Evolutionary conservation across 768 basidiomycete genomes (phyloP).

Genomic region (Kwoniella dendrophila): DNA sequence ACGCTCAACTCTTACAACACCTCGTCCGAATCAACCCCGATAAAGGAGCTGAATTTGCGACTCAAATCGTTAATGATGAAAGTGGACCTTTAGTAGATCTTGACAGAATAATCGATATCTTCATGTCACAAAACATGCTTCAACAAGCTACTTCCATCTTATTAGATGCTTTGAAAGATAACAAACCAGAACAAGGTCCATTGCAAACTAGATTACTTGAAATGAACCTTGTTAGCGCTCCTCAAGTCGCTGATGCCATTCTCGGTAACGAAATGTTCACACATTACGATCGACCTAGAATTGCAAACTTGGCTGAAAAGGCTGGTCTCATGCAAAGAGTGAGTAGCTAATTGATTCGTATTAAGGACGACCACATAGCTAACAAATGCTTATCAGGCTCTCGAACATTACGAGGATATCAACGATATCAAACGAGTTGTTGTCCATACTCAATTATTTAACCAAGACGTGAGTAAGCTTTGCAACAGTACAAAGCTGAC

Average conservation of each 20-base stretch:
- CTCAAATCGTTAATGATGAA: slow-evolving; percentile 90
- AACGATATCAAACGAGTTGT: slow-evolving; percentile 98
- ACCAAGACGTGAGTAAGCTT: slow-evolving; percentile 69
- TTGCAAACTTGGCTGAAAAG: slow-evolving; percentile 98
- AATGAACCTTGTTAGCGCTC: slow-evolving; percentile 96
- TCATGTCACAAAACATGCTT: slow-evolving; percentile 99
- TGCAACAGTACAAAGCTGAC: background rate
- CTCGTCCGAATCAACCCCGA: slow-evolving; percentile 95
- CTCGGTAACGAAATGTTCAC: slow-evolving; percentile 98
- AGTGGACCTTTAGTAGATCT: slow-evolving; percentile 87
- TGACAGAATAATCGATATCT: slow-evolving; percentile 96
- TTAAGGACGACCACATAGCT: background rate
- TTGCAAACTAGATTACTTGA: slow-evolving; percentile 94
- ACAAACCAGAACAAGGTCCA: slow-evolving; percentile 93
- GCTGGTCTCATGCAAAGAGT: slow-evolving; percentile 93
- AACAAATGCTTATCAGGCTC: slow-evolving; percentile 67
- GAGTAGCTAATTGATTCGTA: slow-evolving; percentile 45
- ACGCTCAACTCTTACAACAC: slow-evolving; percentile 87
- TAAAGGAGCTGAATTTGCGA: slow-evolving; percentile 97
- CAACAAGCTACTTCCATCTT: slow-evolving; percentile 98
- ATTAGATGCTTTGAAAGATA: slow-evolving; percentile 95
- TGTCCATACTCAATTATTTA: slow-evolving; percentile 83
- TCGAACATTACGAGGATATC: slow-evolving; percentile 97
- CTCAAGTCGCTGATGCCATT: slow-evolving; percentile 98
- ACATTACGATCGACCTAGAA: slow-evolving; percentile 91